Evolutionary conservation across 2,329 filamentous ascomycete genomes (phyloP), one percentile per base, ranked within the genome.

Genomic region (Xylariaceae sp.): DNA sequence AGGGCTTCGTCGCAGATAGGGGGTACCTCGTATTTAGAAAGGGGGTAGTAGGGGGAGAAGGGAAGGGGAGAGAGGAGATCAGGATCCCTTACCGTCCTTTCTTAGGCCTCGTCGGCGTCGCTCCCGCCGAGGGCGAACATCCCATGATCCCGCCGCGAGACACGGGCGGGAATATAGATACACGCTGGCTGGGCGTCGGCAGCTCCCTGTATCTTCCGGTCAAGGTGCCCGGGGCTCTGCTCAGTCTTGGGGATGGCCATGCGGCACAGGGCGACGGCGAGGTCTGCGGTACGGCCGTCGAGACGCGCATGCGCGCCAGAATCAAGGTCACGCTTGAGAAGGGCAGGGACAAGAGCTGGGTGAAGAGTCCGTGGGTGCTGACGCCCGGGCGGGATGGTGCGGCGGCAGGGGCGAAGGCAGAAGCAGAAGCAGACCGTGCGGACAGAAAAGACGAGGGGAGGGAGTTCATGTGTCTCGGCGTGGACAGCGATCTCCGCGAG

Each of bases 251-350:
- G 29, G 79, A 83, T 60, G 79, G 78, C 0, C 80, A 82, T 16
- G 46, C 29, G 2, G 46, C 46, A 15, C 46, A 50, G 46, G 63
- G 46, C 15, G 46, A 50, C 10, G 46, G 46, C n/a, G 46, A 50
- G 78, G 76, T 82, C 18, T 81, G 79, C 58, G 79, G 80, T 5
- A 80, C 78, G n/a, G 80, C 80, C 6, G 79, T 82, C 59, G 80
- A 82, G 70, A 81, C 79, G 21, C 73, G 77, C 1, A 77, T 81
- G 68, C 73, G 69, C 52, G 79, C 78, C 0, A 74, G 73, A 0
- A 60, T 82, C 27, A 72, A 75, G n/a, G 71, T 83, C 29, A 77
- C 74, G 3, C 67, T 81, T 6, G 70, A 76, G 36, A 59, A 59
- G 35, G 55, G 23, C 50, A 79, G 78, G 63, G 69, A 71, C 43